Percentiles rank a stretch among this genome's conserved stretches.
Conservation (phyloP, 805 yeast genomes). For the Starmerella floris region DNA sequence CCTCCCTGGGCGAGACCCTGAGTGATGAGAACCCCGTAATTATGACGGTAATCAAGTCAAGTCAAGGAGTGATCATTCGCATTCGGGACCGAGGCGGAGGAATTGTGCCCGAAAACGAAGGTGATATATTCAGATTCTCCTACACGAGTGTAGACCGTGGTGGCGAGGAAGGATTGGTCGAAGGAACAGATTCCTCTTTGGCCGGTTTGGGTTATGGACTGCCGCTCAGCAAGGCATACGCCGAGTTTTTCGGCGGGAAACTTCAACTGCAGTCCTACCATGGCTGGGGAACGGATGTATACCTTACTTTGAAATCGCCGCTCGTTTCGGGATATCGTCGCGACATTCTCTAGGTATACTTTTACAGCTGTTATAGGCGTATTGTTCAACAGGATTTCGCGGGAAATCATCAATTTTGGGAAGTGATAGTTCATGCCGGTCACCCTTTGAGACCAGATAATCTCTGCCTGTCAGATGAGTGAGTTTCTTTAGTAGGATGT, state of each 20-base stretch:
- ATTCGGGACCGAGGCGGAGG: conserved; percentile 86
- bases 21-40: conserved; percentile 33
- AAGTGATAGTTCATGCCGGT: too few species aligned
- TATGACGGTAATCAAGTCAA: conserved; percentile 36
- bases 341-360: conserved; percentile 3
- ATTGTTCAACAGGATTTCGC: too few species aligned
- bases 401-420: too few species aligned
- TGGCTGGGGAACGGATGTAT: conserved; percentile 73
- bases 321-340: conserved; percentile 17
- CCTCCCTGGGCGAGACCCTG: conserved; percentile 40
- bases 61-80: conserved; percentile 50
- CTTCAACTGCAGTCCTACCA: conserved; percentile 55
- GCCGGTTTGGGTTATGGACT: conserved; percentile 97
- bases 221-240: conserved; percentile 67
- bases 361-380: too few species aligned
- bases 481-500: too few species aligned
- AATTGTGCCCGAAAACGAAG: conserved; percentile 50
- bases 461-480: too few species aligned
- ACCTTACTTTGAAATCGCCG: conserved; percentile 31
- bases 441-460: too few species aligned
- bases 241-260: conserved; percentile 58
- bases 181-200: conserved; percentile 56
- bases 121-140: conserved; percentile 70
- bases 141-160: conserved; percentile 59
- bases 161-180: conserved; percentile 40